A percentile compares a stretch with the other conserved stretches of the same genome.
Evolutionary conservation across 2,329 filamentous ascomycete species (phyloP).

Genomic region (Leptographium galeiforme): DNA sequence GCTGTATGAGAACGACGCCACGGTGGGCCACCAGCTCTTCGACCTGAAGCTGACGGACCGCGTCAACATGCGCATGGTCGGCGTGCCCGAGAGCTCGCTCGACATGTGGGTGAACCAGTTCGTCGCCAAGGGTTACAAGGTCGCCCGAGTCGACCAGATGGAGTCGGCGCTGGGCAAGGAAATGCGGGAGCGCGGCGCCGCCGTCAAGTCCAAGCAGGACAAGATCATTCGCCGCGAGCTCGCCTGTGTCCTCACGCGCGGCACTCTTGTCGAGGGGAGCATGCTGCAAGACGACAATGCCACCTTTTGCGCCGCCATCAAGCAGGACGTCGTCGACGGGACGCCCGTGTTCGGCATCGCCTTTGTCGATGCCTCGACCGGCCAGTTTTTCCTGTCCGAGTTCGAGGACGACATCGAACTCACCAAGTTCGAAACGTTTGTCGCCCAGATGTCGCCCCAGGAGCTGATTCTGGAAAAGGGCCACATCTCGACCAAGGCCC

Average conservation of each 20-base stretch:
- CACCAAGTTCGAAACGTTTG: constrained; percentile 93
- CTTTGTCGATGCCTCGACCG: constrained; percentile 91
- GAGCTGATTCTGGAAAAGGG: constrained; percentile 86
- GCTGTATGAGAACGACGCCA: constrained; percentile 94
- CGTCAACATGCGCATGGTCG: constrained; percentile 99
- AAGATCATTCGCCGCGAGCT: constrained; percentile 90
- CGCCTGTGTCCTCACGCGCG: constrained; percentile 78
- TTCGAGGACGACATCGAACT: constrained; percentile 86
- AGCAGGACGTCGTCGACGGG: constrained; percentile 54
- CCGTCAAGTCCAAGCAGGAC: constrained; percentile 57
- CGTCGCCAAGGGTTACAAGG: constrained; percentile 94
- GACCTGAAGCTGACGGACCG: constrained; percentile 95
- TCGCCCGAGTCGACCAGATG: constrained; percentile 90
- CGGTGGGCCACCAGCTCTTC: constrained; percentile 89
- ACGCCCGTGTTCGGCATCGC: constrained; percentile 78
- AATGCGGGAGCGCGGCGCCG: constrained; percentile 81
- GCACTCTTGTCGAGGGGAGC: constrained; percentile 84
- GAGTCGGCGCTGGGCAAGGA: constrained; percentile 93
- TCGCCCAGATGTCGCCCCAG: constrained; percentile 80
- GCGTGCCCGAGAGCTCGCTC: constrained; percentile 89
- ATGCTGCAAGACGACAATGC: constrained; percentile 99
- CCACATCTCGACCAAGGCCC: constrained; percentile 69
- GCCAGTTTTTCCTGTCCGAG: constrained; percentile 85
- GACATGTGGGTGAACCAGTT: constrained; percentile 98
- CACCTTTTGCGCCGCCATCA: constrained; percentile 90